Evolutionary conservation across 2,329 filamentous ascomycete species (phyloP), one percentile per base, ranked within the genome.

Genomic region (Cryphonectria parasitica): DNA sequence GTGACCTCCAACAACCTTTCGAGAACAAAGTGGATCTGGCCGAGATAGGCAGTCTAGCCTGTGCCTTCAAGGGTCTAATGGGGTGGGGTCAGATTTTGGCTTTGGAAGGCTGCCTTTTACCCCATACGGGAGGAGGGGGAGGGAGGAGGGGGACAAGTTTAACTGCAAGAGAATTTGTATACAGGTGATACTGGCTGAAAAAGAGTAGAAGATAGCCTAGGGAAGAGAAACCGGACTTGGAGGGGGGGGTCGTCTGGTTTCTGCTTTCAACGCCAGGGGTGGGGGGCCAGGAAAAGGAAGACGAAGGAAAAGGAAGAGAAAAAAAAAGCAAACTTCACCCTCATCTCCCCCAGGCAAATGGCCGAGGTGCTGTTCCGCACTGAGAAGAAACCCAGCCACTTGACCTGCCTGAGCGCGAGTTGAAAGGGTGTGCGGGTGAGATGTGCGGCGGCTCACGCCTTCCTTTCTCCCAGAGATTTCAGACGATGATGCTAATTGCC

Each of bases 21-120:
- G 66, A 68, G 66, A 68, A 68, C 66, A 62, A 68, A 63, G 66
- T 68, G 66, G 66, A 60, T 31, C 58, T 39, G 56, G 36, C 56
- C 56, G 28, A 67, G 66, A 61, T 62, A 62, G 66, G 54, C 54
- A 67, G 66, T 67, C 54, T 65, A 36, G 31, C 19, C 43, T 65
- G 62, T 19, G 8, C 61, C 17, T 64, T 5, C 61, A 64, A 64
- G 41, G 61, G 36, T 64, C 41, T 45, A 39, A 39, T 19, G 19
- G 15, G 45, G 45, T 49, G 45, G 45, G 43, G 45, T 49, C 45
- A 49, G 45, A n/a, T 49, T 19, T 19, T 49, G 45, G 45, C 22
- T 49, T n/a, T 49, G 43, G 5, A n/a, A n/a, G 17, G 43, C 43
- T 45, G 17, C 43, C 22, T 45, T 45, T 22, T 45, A 45, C 43